These are phyloP conservation scores for Microcyclosporella mali DNA, from an alignment of 2,329 filamentous ascomycete species.

Conservation along the genomic window DNA sequence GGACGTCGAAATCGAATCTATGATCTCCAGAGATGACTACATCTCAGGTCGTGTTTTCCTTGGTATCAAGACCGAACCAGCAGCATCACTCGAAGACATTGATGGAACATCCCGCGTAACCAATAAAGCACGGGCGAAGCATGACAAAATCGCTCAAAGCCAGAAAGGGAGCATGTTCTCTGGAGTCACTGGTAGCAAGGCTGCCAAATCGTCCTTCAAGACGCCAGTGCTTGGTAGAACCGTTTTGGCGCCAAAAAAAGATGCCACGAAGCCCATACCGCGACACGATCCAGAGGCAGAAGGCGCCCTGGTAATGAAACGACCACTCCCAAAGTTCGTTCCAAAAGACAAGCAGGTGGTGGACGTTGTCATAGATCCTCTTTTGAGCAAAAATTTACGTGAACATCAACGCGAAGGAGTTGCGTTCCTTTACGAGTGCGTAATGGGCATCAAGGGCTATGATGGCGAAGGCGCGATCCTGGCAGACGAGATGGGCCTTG, in stretches of 20 bases:
- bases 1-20: conserved; percentile 61
- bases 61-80: conserved; percentile 21
- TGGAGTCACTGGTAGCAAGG: conserved; percentile 36
- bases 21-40: conserved; percentile 53
- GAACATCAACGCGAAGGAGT: conserved; percentile 66
- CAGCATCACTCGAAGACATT: conserved; percentile 24
- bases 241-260: conserved; percentile 35
- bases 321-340: conserved; percentile 42
- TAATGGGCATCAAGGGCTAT: conserved; percentile 64
- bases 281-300: conserved; percentile 57
- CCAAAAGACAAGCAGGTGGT: conserved; percentile 60
- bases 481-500: conserved; percentile 70
- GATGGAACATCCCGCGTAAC: conserved; percentile 20
- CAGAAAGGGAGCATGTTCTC: conserved; percentile 35
- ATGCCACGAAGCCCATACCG: conserved; percentile 48
- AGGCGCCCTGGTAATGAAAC: conserved; percentile 61
- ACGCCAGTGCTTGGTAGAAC: conserved; percentile 52
- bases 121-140: conserved; percentile 28
- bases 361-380: conserved; percentile 66
- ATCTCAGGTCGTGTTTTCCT: conserved; percentile 27
- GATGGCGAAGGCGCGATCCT: conserved; percentile 64
- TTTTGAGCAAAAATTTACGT: conserved; percentile 56
- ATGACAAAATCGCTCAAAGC: conserved; percentile 34
- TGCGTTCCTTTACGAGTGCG: conserved; percentile 66
- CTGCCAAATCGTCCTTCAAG: conserved; percentile 46